Evolutionary conservation across 371 early-diverging fungal species (phyloP), one percentile per base, ranked within the genome.

Genomic region (Cokeromyces recurvatus): DNA sequence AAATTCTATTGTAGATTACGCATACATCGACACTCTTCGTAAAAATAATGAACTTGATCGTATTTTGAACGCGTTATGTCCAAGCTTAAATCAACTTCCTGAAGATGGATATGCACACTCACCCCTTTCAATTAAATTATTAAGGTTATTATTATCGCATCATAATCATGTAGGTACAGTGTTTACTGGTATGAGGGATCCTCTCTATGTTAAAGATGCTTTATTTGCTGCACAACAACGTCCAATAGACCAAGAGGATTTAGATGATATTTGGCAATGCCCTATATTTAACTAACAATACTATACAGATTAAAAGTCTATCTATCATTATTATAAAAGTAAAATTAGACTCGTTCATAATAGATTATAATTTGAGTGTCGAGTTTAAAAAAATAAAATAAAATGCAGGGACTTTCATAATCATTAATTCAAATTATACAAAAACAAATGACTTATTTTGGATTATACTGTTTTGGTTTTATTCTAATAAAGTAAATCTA

Each of bases 161-260:
- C 69, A 84, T 39, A 48, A 62, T 22, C 54, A 73, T 49, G 66
- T 79, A 5, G 89, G 85, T 2, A 79, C 81, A n/a, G 82, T 84
- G 3, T 73, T 87, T 48, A 85, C 84, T 1, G 89, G 89, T 7
- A 85, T 85, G 86, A 62, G 84, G 36, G 70, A 70, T 19, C 70
- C 63, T 2, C 53, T 61, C 1, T 85, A 88, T 64, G 86, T 88
- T 0, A 55, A 75, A 9, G 86, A 82, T 51, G 79, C 35, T 5
- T 19, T 79, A 25, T 34, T 58, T 37, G 76, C 72, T n/a, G 58
- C 56, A 1, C 24, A 53, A 9, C 50, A 62, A 27, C 25, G 39
- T 2, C 42, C 46, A 14, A 19, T 55, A 7, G 53, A 60, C 8
- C 36, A 50, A 3, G 61, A 64, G 24, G 63, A 64, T 24, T 22